phyloP scores from a whole-genome alignment of 78 protist species.

The slime mould (Dictyostelium discoideum) region DNA sequence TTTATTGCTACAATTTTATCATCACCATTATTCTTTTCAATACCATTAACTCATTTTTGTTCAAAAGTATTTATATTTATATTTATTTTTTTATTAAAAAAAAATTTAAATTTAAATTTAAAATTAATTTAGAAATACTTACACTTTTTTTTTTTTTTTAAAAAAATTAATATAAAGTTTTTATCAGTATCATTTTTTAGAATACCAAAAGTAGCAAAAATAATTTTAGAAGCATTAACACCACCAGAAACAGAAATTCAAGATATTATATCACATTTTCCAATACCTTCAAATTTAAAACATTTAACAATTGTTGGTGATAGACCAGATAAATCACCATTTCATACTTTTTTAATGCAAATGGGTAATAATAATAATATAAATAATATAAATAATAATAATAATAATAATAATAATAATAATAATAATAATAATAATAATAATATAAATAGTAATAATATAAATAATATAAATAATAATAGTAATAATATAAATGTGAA shows the following conservation, averaged over 20 bases:
- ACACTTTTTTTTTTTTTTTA: neutral
- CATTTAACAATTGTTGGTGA: constrained; percentile 43
- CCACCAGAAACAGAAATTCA: constrained; percentile 72
- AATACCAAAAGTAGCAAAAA: constrained; percentile 64
- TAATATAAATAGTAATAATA: neutral
- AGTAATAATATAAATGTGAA: neutral
- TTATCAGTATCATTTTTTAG: constrained; percentile 47
- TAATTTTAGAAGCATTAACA: constrained; percentile 42
- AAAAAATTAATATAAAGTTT: neutral
- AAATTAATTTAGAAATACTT: too few relatives aligned
- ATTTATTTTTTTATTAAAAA: neutral
- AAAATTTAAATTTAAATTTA: too few relatives aligned
- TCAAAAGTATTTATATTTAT: constrained; percentile 30
- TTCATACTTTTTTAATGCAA: constrained; percentile 57
- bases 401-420: neutral
- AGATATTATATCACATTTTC: constrained; percentile 64
- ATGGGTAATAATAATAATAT: constrained; percentile 24
- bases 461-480: neutral
- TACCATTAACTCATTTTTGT: constrained; percentile 58
- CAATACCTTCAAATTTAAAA: constrained; percentile 63
- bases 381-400: neutral
- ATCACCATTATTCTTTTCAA: neutral
- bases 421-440: neutral
- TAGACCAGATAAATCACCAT: constrained; percentile 72
- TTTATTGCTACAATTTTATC: constrained; percentile 22